Evolutionary conservation across 106 monocot genomes (phyloP).

Genomic region (Phalaenopsis aphrodite): DNA sequence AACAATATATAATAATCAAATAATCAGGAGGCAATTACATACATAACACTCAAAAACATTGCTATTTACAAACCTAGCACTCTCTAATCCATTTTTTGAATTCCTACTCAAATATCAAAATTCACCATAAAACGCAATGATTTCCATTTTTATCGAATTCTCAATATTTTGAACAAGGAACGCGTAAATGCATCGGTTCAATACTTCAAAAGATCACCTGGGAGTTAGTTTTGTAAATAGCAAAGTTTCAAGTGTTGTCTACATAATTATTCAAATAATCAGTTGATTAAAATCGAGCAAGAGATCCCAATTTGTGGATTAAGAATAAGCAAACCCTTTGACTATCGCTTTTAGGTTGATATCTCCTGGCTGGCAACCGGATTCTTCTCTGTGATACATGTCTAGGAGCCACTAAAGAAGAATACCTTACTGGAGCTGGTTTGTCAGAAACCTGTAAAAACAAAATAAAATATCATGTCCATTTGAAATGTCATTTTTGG

Average conservation of each 20-base stretch:
- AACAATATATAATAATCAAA: background rate
- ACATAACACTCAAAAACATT: no score
- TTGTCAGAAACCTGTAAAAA: constrained; percentile 68
- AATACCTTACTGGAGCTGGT: constrained; percentile 48
- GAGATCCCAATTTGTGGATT: background rate
- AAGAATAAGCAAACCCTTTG: constrained; percentile 38
- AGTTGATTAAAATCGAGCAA: background rate
- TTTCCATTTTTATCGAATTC: no score
- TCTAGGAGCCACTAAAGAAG: constrained; percentile 66
- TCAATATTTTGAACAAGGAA: no score
- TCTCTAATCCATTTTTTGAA: no score
- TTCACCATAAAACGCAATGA: no score
- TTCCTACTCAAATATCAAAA: no score
- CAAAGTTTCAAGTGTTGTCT: no score
- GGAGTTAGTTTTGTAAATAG: no score
- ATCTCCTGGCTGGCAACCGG: constrained; percentile 63
- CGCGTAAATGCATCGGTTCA: no score
- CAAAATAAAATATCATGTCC: background rate
- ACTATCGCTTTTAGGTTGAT: constrained; percentile 69
- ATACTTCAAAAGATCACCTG: no score
- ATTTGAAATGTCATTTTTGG: background rate
- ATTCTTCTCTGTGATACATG: constrained; percentile 89
- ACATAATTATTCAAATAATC: background rate
- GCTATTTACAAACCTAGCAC: no score
- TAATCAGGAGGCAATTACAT: no score